Percentiles rank a stretch among this genome's conserved stretches.
phyloP scores from a whole-genome alignment of 352 stramenopile genomes.

The Pythium insidiosum region DNA sequence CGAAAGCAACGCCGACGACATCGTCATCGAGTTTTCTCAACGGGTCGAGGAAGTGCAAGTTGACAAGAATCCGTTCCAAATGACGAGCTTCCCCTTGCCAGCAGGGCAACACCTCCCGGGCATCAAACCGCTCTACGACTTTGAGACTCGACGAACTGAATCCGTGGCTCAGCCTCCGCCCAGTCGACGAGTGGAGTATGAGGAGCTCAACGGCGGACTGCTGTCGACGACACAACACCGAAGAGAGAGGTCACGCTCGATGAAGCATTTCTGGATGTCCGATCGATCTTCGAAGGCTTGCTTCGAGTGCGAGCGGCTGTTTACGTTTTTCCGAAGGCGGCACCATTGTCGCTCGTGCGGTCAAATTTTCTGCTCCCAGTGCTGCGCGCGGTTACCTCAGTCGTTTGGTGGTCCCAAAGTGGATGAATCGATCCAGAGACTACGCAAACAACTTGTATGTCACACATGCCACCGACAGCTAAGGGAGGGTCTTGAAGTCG shows the following conservation, averaged over 20 bases:
- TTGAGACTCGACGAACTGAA: not conserved
- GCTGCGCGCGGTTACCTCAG: conserved; percentile 65
- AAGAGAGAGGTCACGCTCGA: conserved; percentile 46
- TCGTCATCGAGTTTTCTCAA: conserved; percentile 62
- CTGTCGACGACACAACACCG: conserved; percentile 10
- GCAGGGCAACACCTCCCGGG: conserved; percentile 52
- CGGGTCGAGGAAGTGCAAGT: conserved; percentile 53
- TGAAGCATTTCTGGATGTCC: conserved; percentile 89
- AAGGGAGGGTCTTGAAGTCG: conserved; percentile 71
- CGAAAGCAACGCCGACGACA: too few relatives aligned
- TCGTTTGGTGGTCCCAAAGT: conserved; percentile 71
- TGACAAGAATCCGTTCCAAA: conserved; percentile 53
- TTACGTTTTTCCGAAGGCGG: conserved; percentile 70
- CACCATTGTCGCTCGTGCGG: conserved; percentile 83
- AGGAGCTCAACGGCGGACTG: not conserved
- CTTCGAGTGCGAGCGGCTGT: conserved; percentile 77
- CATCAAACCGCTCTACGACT: conserved; percentile 40
- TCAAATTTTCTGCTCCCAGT: conserved; percentile 83
- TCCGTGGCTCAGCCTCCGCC: too few relatives aligned
- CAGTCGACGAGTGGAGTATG: too few relatives aligned
- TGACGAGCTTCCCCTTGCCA: conserved; percentile 72
- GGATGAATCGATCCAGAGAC: conserved; percentile 62
- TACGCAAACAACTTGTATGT: conserved; percentile 82
- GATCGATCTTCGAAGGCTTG: conserved; percentile 77
- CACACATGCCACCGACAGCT: conserved; percentile 78